Evolutionary conservation across 768 basidiomycete species (phyloP), one percentile per base, ranked within the genome.

Genomic region (Calocybe indica): DNA sequence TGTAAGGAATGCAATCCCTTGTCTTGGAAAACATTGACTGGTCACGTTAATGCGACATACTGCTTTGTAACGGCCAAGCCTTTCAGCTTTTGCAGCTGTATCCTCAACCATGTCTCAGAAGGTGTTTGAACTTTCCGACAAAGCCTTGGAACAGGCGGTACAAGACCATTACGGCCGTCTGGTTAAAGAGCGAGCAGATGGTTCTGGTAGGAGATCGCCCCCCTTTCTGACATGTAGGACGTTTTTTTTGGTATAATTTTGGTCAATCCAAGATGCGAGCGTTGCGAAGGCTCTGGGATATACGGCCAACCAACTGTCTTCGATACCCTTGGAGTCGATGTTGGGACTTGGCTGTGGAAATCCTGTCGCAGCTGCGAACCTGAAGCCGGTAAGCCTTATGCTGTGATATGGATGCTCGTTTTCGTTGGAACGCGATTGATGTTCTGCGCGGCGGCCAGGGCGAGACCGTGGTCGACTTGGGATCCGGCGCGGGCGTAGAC

Each of bases 261-360:
- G 11, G 40, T 41, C 5, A 22, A 22, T 22, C 22, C 22, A 22
- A 22, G 22, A 22, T 22, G 22, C 22, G 22, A 22, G 2, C 22
- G 68, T 71, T 1, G 75, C 75, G 0, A 35, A 62, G 30, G 64
- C 73, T 1, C 74, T 79, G 45, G 80, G 80, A 33, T 80, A 79
- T 48, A 69, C 70, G 0, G 35, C 50, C 11, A 71, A 71, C 22
- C 62, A 79, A 32, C 63, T 80, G 4, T 54, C 59, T 7, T 58
- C 69, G 3, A 58, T 79, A 31, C 74, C 79, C 8, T 59, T 54
- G 2, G 66, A 67, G 7, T 61, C 79, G 1, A 62, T 78, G 46
- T 62, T 80, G 58, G 79, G 79, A 11, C 55, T 79, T 13, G 67
- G 75, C 39, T 82, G 80, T 54, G 80, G 79, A 15, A 80, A 75